Conservation (phyloP, 768 basidiomycete species). For the Leucosporidium yakuticum region DNA sequence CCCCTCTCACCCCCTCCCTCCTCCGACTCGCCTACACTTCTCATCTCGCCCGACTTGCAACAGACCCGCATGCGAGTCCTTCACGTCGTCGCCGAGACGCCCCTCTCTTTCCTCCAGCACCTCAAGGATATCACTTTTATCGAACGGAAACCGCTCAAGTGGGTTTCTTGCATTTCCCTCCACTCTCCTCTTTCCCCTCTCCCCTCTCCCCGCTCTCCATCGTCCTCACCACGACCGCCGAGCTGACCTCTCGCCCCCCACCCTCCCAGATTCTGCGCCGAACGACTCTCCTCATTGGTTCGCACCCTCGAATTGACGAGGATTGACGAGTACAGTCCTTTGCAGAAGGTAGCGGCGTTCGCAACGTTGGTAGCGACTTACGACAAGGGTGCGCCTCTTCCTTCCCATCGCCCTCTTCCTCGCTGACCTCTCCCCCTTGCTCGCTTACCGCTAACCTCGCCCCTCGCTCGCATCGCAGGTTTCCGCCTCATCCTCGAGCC, state of each 20-base stretch:
- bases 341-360: slow-evolving; percentile 93
- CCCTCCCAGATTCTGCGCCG: slow-evolving; percentile 77
- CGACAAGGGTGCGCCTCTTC: slow-evolving; percentile 66
- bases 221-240: not conserved
- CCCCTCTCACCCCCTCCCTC: not conserved
- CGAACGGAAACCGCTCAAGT: slow-evolving; percentile 86
- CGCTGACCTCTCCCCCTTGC: not conserved
- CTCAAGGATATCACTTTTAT: slow-evolving; percentile 99
- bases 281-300: slow-evolving; percentile 87
- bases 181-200: not conserved
- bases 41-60: not conserved
- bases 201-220: not conserved
- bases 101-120: slow-evolving; percentile 91
- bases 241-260: slow-evolving; percentile 1
- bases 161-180: slow-evolving; percentile 28
- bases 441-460: too few relatives aligned
- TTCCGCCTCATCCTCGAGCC: slow-evolving; percentile 96
- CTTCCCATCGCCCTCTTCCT: not conserved
- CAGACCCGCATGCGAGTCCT: slow-evolving; percentile 98
- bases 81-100: slow-evolving; percentile 98
- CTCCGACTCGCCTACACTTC: not conserved
- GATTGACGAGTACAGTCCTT: slow-evolving; percentile 80
- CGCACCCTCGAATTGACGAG: slow-evolving; percentile 82
- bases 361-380: slow-evolving; percentile 97
- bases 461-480: slow-evolving; percentile 49